A percentile compares a stretch with the other conserved stretches of the same genome.
Conservation (phyloP, 352 stramenopile species). For the Blastocystis sp. region DNA sequence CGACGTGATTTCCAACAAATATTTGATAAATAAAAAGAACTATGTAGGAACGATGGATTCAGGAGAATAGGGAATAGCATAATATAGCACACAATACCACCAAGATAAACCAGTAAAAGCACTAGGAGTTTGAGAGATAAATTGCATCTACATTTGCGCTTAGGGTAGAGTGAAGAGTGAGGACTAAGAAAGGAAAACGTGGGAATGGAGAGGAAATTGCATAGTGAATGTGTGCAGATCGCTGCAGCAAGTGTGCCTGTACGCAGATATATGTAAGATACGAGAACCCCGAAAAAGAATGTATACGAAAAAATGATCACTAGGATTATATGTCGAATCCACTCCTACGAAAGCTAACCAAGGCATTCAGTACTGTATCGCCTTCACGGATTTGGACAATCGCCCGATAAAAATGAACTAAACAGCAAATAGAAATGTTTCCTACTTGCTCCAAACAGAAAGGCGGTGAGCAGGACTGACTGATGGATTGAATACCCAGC, state of each 20-base stretch:
- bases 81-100: not conserved
- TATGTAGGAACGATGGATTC: not conserved
- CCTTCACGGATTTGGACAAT: not conserved
- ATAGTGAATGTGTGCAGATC: not conserved
- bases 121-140: not conserved
- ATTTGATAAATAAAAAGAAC: slow-evolving; percentile 6
- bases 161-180: not conserved
- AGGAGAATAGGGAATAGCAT: not conserved
- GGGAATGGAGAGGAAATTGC: slow-evolving; percentile 39
- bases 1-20: not conserved
- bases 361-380: not conserved
- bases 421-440: not conserved
- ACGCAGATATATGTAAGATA: slow-evolving; percentile 16
- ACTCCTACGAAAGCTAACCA: not conserved
- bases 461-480: not conserved
- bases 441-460: slow-evolving; percentile 1
- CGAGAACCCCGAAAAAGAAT: slow-evolving; percentile 3
- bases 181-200: not conserved
- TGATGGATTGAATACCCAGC: not conserved
- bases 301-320: slow-evolving; percentile 41
- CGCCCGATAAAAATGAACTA: slow-evolving; percentile 12
- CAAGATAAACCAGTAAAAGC: not conserved
- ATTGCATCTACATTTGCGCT: not conserved
- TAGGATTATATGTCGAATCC: not conserved
- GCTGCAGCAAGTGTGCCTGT: slow-evolving; percentile 6